Percentiles rank a stretch among this genome's conserved stretches.
phyloP scores from a whole-genome alignment of 805 yeast genomes.

The Metschnikowia amazonensis region DNA sequence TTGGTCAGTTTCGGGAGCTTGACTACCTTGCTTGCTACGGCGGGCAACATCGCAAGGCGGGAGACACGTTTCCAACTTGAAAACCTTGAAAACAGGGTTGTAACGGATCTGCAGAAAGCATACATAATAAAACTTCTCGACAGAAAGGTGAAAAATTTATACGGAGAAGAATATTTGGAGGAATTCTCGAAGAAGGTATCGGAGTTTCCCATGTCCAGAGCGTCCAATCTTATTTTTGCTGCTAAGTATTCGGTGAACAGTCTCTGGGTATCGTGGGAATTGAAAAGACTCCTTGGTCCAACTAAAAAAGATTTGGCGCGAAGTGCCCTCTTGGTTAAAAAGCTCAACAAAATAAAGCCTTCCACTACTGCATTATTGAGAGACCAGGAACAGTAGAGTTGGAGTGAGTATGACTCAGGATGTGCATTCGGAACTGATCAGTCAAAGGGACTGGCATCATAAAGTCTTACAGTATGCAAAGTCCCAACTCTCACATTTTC shows the following conservation, averaged over 20 bases:
- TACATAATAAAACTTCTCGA: not conserved
- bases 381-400: not conserved
- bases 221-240: slow-evolving; percentile 29
- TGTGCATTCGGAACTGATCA: too few relatives aligned
- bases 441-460: too few relatives aligned
- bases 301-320: slow-evolving; percentile 2
- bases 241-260: slow-evolving; percentile 23
- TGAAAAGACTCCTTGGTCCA: slow-evolving; percentile 27
- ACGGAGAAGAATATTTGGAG: slow-evolving; percentile 9
- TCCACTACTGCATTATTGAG: not conserved
- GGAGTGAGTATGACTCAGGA: too few relatives aligned
- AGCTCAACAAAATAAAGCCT: not conserved
- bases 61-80: too few relatives aligned
- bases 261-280: slow-evolving; percentile 30
- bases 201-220: slow-evolving; percentile 15
- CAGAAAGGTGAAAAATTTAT: slow-evolving; percentile 2
- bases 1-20: slow-evolving; percentile 10
- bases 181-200: slow-evolving; percentile 13
- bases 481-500: too few relatives aligned
- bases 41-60: not conserved
- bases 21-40: slow-evolving; percentile 7
- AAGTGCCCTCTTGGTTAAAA: not conserved
- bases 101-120: slow-evolving; percentile 13
- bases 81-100: too few relatives aligned
- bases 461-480: too few relatives aligned